Evolutionary conservation across 495 filamentous ascomycete species (phyloP).

Genomic region (Aspergillus bridgeri): DNA sequence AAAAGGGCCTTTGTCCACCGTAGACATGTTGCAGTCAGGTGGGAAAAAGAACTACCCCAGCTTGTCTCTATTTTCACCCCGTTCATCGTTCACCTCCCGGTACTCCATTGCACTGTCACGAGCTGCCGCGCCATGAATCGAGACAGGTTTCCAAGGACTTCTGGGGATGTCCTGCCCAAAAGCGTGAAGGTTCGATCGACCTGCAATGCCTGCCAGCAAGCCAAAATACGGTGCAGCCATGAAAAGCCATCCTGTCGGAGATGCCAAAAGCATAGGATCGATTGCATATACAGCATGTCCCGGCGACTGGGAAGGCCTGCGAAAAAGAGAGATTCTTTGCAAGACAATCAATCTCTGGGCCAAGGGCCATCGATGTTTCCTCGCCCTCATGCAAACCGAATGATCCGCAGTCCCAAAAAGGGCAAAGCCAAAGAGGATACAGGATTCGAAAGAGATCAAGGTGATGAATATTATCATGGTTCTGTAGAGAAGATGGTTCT

Average conservation of each 20-base stretch:
- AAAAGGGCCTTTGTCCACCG: background rate
- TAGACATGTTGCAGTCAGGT: background rate
- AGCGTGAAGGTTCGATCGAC: conserved; percentile 45
- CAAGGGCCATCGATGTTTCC: background rate
- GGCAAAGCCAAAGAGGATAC: conserved; percentile 14
- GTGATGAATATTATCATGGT: background rate
- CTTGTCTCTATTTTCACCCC: background rate
- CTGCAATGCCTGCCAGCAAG: conserved; percentile 48
- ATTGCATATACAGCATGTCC: conserved; percentile 46
- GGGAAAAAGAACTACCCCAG: background rate
- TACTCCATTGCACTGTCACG: background rate
- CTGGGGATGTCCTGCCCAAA: conserved; percentile 26
- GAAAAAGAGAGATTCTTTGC: conserved; percentile 29
- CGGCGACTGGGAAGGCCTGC: conserved; percentile 42
- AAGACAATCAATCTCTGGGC: background rate
- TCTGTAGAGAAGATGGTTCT: conserved; percentile 4
- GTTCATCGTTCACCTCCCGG: background rate
- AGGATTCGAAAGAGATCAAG: background rate
- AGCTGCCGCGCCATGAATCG: conserved; percentile 14
- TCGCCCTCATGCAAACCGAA: conserved; percentile 13
- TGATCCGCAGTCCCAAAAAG: conserved; percentile 11
- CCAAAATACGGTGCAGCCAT: conserved; percentile 49
- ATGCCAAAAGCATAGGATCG: conserved; percentile 41
- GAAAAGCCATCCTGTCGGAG: conserved; percentile 44
- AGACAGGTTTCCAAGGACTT: conserved; percentile 8